Conservation (phyloP, 2,329 filamentous ascomycete species). For the Sordariomycetes sp. region DNA sequence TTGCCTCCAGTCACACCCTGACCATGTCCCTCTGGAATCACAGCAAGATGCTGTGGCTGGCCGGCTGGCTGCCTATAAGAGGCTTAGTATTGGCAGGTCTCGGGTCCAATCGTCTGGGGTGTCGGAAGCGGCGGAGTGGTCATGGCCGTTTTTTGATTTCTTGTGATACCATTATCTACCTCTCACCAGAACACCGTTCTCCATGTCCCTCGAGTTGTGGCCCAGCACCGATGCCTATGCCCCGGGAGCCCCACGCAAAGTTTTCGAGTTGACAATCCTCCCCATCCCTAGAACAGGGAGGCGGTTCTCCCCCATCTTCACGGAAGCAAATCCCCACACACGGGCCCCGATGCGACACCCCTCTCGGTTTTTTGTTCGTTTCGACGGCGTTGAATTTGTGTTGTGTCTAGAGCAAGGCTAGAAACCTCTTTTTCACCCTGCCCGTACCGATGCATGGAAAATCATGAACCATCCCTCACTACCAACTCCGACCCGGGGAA, state of each 20-base stretch:
- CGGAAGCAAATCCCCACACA: not conserved
- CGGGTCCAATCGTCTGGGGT: not conserved
- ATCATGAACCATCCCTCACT: conserved; percentile 48
- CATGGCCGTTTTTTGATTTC: not conserved
- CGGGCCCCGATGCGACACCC: conserved; percentile 1
- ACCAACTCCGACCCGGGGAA: conserved; percentile 43
- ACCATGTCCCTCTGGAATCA: not conserved
- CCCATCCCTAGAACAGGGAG: not conserved
- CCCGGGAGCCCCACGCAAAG: not conserved
- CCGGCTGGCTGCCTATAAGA: not conserved
- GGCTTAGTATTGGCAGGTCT: not conserved
- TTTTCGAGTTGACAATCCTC: not conserved
- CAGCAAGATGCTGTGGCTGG: not conserved
- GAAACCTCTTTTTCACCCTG: conserved; percentile 34
- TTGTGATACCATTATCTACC: not conserved
- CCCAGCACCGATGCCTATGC: conserved; percentile 1
- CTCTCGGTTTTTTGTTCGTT: conserved; percentile 11
- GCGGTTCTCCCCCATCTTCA: not conserved
- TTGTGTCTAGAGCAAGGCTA: conserved; percentile 37
- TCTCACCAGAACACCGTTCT: not conserved
- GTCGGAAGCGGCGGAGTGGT: not conserved
- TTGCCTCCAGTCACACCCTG: not conserved
- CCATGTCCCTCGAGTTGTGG: not conserved
- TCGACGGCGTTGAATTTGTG: conserved; percentile 37
- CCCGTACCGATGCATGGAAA: conserved; percentile 45